Evolutionary conservation across 1,139 yeast species (phyloP), one percentile per base, ranked within the genome.

Genomic region (Nakaseomyces glabratus): DNA sequence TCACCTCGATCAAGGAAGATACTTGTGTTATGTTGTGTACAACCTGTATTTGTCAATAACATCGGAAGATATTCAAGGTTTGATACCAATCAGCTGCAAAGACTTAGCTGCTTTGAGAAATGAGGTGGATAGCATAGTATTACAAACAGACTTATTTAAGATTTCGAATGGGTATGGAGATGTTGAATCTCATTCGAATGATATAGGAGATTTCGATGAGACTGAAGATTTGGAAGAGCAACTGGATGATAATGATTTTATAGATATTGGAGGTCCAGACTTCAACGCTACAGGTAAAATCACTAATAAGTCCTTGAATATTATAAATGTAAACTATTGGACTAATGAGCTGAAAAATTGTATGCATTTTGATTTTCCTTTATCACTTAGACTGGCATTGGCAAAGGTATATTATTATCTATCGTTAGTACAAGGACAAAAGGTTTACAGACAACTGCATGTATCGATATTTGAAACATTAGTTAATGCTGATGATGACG

Each of bases 331-430:
- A 7, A 70, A 80, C 37, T 84, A 82, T 42, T 88, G 96, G 95
- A 82, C 96, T 0, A 78, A 82, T 39, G 96, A 86, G 55, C 67
- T 90, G 43, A 69, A 76, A 38, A 78, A 82, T 28, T 82, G 95
- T 75, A 60, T 86, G 42, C 85, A 85, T 54, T 78, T 82, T 49
- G 82, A 80, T 36, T 69, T 90, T 66, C 97, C 98, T 0, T 49
- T 85, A 13, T 52, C 65, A 2, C 61, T 77, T 31, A 68, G 90
- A 38, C 66, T 76, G 20, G 65, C 72, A 3, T 66, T 90, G 35
- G 76, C 86, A 1, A 65, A 68, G 38, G 82, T 85, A 1, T 88
- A 76, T 51, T 88, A 76, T 52, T 73, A 84, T 10, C 65, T 90
- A 21, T 69, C 86, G 26, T 61, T 86, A 22, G 72, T 82, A 1